Evolutionary conservation across 1,284 basidiomycete species (phyloP), one percentile per base, ranked within the genome.

Genomic region (Papiliotrema fonsecae): DNA sequence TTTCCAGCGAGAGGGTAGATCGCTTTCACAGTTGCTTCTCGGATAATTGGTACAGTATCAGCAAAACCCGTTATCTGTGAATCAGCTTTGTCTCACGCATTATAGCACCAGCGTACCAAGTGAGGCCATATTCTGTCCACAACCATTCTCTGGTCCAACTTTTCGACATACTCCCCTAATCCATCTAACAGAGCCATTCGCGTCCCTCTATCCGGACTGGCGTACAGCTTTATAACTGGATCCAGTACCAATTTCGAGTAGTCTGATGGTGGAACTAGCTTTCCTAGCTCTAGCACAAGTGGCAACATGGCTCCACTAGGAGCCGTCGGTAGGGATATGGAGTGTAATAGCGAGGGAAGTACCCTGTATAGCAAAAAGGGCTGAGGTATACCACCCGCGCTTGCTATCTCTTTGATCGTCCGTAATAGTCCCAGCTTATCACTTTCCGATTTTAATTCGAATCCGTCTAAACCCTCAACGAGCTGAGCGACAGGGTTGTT

Each of bases 141-240:
- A 1, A 97, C 88, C 0, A 78, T 82, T 70, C 85, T 86, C 65
- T 85, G 84, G 65, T 96, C 91, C 47, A 98, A 73, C 64, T 87
- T 88, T 44, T 94, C 88, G 1, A 81, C 82, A 67, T 91, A 97
- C 54, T 90, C 84, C 1, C 82, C 77, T 31, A 98, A 73, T 32
- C 86, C 84, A 39, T 97, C 92, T 13, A 98, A 79, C 32, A 98
- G 74, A 1, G 90, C 91, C 86, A 98, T 94, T 25, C 94, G 80
- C 19, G 87, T 92, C 0, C 90, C 91, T 40, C 96, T 81, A 72
- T 98, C 93, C 0, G 90, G 87, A 57, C 84, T 91, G 2, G 85
- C 80, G 59, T 81, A 97, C 24, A 96, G 77, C 69, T 86, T 88
- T 41, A 90, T 79, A 0, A 97, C 77, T 1, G 92, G 89, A 3